phyloP scores from a whole-genome alignment of 768 basidiomycete species.

The Phaffia australis region DNA sequence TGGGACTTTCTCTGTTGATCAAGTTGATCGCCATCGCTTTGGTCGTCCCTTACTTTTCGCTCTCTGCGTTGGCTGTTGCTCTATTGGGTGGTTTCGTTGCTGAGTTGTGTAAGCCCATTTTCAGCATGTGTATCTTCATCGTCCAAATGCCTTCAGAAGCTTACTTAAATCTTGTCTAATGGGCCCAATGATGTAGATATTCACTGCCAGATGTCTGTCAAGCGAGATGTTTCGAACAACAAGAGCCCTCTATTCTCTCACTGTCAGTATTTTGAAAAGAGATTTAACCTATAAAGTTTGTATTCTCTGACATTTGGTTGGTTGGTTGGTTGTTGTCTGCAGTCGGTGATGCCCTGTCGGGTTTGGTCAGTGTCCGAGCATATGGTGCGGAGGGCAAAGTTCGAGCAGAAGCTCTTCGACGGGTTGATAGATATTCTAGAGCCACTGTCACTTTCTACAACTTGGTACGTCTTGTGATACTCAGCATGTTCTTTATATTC shows the following conservation, averaged over 20 bases:
- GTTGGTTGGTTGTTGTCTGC: too few species aligned
- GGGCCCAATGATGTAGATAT: constrained; percentile 36
- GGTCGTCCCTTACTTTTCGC: constrained; percentile 44
- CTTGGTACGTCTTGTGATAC: constrained; percentile 31
- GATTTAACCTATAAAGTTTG: too few species aligned
- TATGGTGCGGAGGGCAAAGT: constrained; percentile 47
- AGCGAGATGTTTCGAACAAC: constrained; percentile 47
- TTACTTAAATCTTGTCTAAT: neutral
- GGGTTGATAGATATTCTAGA: constrained; percentile 47
- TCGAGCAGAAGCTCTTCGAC: constrained; percentile 43
- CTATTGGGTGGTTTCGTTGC: constrained; percentile 18
- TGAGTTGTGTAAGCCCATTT: constrained; percentile 18
- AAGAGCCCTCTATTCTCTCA: constrained; percentile 47
- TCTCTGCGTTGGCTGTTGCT: constrained; percentile 44
- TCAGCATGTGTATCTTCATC: neutral
- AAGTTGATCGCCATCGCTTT: constrained; percentile 44
- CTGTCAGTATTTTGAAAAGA: constrained; percentile 20
- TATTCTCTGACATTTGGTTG: neutral
- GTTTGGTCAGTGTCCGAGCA: constrained; percentile 53
- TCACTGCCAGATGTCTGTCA: constrained; percentile 49
- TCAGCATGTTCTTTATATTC: neutral
- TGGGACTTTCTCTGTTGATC: constrained; percentile 40
- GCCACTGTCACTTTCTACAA: constrained; percentile 40
- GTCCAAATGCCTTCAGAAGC: neutral
- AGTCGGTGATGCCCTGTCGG: constrained; percentile 50